Conservation (phyloP, 2,329 filamentous ascomycete species). For the Ceratocystis cacaofunesta region DNA sequence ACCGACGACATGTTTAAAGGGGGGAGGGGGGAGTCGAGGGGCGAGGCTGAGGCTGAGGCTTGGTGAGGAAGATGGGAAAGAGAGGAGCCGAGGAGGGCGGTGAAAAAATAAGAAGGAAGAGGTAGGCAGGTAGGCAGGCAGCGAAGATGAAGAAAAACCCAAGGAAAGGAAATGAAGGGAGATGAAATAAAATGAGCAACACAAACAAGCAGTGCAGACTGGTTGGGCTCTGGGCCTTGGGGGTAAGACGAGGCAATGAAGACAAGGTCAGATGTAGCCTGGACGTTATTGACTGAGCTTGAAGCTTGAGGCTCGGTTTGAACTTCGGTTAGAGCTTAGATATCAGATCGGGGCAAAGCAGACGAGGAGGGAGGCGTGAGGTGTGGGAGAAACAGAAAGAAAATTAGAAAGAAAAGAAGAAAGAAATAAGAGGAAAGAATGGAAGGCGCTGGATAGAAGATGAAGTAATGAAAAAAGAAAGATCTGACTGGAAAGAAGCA, state of each 20-base stretch:
- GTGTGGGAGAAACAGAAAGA: neutral
- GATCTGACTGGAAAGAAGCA: neutral
- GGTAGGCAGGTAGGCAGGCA: neutral
- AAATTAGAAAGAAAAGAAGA: neutral
- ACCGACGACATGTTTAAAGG: conserved; percentile 23
- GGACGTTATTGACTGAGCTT: neutral
- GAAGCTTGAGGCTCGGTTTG: too few species aligned
- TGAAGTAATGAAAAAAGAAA: neutral
- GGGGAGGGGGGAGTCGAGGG: neutral
- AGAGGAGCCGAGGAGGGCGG: conserved; percentile 1
- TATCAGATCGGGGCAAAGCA: neutral
- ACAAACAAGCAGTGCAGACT: neutral
- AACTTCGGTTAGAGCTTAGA: too few species aligned
- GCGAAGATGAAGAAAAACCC: neutral
- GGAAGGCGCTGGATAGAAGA: neutral
- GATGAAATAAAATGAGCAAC: neutral
- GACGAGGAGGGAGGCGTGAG: neutral
- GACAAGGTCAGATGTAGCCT: neutral
- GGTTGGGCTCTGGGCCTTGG: too few species aligned
- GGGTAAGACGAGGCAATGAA: neutral
- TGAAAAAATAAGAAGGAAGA: conserved; percentile 16
- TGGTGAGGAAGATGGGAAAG: neutral
- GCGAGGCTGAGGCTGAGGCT: too few species aligned
- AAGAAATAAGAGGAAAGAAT: neutral
- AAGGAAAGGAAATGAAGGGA: neutral